phyloP scores from a whole-genome alignment of 2,329 filamentous ascomycete genomes.

The Trichoderma afroharzianum region DNA sequence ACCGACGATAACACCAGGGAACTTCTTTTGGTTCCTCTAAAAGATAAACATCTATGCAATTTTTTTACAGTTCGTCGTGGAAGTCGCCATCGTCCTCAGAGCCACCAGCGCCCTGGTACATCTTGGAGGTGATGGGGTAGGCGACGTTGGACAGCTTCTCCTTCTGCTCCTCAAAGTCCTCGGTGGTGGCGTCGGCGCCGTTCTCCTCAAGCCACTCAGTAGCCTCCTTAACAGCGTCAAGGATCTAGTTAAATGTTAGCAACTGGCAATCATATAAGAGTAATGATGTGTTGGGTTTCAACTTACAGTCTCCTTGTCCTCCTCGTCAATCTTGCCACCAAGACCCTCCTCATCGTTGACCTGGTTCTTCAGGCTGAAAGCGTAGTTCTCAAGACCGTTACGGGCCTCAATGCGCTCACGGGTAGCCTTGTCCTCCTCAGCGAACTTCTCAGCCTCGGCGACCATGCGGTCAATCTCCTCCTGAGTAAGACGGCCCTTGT shows the following conservation, averaged over 20 bases:
- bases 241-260: conserved; percentile 56
- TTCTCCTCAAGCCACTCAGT: conserved; percentile 98
- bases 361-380: conserved; percentile 99
- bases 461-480: conserved; percentile 99
- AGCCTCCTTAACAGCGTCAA: conserved; percentile 95
- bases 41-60: conserved; percentile 29
- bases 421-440: conserved; percentile 98
- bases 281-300: conserved; percentile 12
- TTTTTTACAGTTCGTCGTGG: conserved; percentile 78
- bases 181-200: conserved; percentile 74
- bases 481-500: conserved; percentile 93
- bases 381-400: conserved; percentile 98
- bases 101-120: conserved; percentile 68
- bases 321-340: conserved; percentile 95
- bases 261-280: conserved; percentile 17
- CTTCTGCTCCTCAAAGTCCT: conserved; percentile 99
- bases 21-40: conserved; percentile 18
- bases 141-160: conserved; percentile 97
- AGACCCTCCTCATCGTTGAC: conserved; percentile 95
- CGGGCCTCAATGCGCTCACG: conserved; percentile 95
- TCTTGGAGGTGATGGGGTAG: conserved; percentile 98
- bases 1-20: conserved; percentile 29
- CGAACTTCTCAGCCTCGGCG: conserved; percentile 95
- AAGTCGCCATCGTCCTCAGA: conserved; percentile 62
- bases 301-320: conserved; percentile 92